Evolutionary conservation across 768 basidiomycete species (phyloP), one percentile per base, ranked within the genome.

Genomic region (Termitomyces sp.): DNA sequence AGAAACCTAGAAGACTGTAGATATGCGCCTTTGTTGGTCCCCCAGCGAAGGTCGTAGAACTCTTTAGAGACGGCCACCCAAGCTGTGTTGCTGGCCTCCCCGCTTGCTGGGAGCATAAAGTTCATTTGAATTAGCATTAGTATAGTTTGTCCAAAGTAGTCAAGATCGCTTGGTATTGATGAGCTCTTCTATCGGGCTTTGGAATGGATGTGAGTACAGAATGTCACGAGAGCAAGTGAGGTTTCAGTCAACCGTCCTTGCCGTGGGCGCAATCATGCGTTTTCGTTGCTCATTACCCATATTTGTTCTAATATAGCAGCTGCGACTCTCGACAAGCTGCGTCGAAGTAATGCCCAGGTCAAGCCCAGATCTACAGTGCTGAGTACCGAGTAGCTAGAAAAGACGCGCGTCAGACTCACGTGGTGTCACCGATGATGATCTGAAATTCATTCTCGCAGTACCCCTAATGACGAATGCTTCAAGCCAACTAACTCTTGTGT

Each of bases 21-120:
- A 81, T 69, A 4, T 75, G 74, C 10, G 73, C 70, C 45, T 70
- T 66, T 7, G 77, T 79, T 34, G 76, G 78, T 31, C 79, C 78
- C 77, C 77, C 77, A 81, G 29, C 70, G 69, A 15, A 77, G 63
- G 17, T 50, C 55, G 60, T 70, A 72, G 31, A 77, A 65, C 40
- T 77, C 69, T n/a, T 75, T 55, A 1, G 70, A 65, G 1, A 73
- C 74, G 1, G 59, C 60, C 3, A 48, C 49, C 20, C 67, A 61
- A 25, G 65, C 67, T 5, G 50, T 63, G 14, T 40, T 12, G 49
- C 38, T 4, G 40, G 14, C 34, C 12, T 60, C 52, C 20, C 37
- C 48, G 37, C 56, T 36, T 32, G 42, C 53, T 14, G 25, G 12
- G 36, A 43, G 17, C 29, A 31, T 54, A 1, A 31, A 42, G 5